Evolutionary conservation across 129 eudicot genomes (phyloP).

Genomic region (Artemisia tridentata): DNA sequence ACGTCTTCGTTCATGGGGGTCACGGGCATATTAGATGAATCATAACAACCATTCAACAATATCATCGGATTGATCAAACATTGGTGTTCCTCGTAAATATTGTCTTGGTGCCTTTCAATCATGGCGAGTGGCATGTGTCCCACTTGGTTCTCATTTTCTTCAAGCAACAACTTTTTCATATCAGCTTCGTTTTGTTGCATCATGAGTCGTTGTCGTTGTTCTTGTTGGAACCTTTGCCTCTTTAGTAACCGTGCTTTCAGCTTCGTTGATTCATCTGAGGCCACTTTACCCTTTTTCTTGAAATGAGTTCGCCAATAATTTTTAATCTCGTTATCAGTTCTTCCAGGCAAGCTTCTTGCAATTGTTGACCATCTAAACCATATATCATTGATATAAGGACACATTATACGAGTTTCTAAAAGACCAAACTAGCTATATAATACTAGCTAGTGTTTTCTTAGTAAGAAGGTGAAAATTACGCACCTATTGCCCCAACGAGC

Average conservation of each 20-base stretch:
- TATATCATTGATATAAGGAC: background rate
- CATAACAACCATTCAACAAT: constrained; percentile 28
- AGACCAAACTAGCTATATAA: too few species aligned
- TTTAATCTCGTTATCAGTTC: constrained; percentile 85
- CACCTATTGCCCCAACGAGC: constrained; percentile 92
- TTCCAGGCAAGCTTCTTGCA: constrained; percentile 81
- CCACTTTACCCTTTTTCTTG: constrained; percentile 51
- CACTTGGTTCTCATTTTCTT: constrained; percentile 37
- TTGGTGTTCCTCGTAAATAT: constrained; percentile 24
- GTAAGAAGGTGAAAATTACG: background rate
- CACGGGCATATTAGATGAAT: constrained; percentile 32
- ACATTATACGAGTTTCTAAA: background rate
- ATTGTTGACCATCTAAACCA: constrained; percentile 81
- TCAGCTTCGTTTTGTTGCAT: constrained; percentile 31
- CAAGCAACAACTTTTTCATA: constrained; percentile 41
- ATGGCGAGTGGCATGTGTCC: constrained; percentile 16
- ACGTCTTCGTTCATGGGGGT: constrained; percentile 38
- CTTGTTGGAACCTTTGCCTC: constrained; percentile 69
- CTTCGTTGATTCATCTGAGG: constrained; percentile 39
- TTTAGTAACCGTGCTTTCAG: constrained; percentile 45
- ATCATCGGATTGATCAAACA: constrained; percentile 29
- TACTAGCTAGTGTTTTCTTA: background rate
- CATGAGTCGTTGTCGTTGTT: constrained; percentile 45
- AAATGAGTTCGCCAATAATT: constrained; percentile 93
- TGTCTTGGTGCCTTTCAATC: constrained; percentile 39